A percentile compares a stretch with the other conserved stretches of the same genome.
These are phyloP conservation scores for Fusarium luffae DNA, from an alignment of 2,329 filamentous ascomycete species.

Conservation along the genomic window DNA sequence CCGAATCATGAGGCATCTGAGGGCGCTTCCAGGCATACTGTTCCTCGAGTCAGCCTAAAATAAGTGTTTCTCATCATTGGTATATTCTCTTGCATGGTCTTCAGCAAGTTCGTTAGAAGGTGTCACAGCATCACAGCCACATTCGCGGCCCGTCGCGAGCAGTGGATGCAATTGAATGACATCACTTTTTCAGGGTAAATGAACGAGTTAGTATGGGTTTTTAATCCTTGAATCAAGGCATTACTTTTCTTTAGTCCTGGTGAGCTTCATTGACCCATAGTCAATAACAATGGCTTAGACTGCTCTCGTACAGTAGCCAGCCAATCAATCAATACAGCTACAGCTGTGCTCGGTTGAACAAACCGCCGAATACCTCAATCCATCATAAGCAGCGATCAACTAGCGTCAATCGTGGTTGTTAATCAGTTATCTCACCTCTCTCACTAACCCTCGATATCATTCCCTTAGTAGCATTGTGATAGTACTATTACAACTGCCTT, in stretches of 20 bases:
- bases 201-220: not conserved
- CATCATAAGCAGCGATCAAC: not conserved
- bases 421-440: not conserved
- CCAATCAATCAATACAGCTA: constrained; percentile 8
- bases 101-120: not conserved
- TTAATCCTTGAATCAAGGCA: not conserved
- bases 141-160: constrained; percentile 24
- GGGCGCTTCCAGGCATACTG: not conserved
- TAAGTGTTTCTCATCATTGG: not conserved
- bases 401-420: not conserved
- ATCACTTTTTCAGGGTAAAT: not conserved
- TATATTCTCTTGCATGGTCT: not conserved
- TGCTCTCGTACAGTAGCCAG: not conserved
- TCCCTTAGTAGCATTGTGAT: not conserved
- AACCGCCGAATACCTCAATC: not conserved
- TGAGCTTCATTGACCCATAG: not conserved
- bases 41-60: not conserved
- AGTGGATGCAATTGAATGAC: constrained; percentile 3
- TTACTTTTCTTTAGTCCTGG: not conserved
- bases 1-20: constrained; percentile 11
- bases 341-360: constrained; percentile 1
- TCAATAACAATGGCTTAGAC: not conserved
- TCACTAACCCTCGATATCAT: not conserved
- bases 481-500: not conserved
- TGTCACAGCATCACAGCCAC: constrained; percentile 22